Evolutionary conservation across 192 early-diverging fungal species (phyloP).

Genomic region (Backusella australiensis): DNA sequence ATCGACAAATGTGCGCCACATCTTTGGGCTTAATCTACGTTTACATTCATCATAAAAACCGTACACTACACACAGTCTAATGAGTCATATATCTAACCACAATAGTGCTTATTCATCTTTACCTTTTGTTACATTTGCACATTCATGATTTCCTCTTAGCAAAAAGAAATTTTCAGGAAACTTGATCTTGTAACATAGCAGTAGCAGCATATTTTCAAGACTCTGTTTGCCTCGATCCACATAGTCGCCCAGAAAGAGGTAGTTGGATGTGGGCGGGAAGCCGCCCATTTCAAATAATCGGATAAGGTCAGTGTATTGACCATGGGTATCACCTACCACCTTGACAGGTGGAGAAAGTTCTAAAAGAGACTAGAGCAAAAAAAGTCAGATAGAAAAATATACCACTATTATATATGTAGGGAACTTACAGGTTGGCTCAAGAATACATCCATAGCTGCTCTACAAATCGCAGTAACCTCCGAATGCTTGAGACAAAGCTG

Average conservation of each 20-base stretch:
- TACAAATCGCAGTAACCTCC: conserved; percentile 85
- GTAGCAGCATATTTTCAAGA: conserved; percentile 89
- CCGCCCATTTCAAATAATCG: conserved; percentile 93
- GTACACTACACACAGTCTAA: conserved; percentile 59
- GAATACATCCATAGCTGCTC: conserved; percentile 83
- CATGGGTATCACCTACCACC: conserved; percentile 92
- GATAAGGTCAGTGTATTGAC: conserved; percentile 91
- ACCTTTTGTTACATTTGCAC: conserved; percentile 87
- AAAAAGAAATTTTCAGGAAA: conserved; percentile 97
- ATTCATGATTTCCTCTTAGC: conserved; percentile 96
- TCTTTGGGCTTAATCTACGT: conserved; percentile 78
- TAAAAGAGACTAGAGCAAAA: conserved; percentile 47
- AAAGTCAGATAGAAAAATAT: background rate
- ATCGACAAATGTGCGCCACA: conserved; percentile 91
- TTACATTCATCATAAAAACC: conserved; percentile 99
- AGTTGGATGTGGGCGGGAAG: conserved; percentile 89
- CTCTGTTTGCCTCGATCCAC: conserved; percentile 96
- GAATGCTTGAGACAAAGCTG: conserved; percentile 79
- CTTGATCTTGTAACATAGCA: conserved; percentile 97
- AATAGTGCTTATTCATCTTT: background rate
- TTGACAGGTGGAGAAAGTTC: conserved; percentile 77
- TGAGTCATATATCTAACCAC: background rate
- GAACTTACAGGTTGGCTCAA: conserved; percentile 71
- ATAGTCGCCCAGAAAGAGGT: conserved; percentile 94
- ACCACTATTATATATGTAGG: background rate